Percentiles rank a stretch among this genome's conserved stretches.
phyloP scores from a whole-genome alignment of 176 grass and related monocot species.

The Leersia perrieri region DNA sequence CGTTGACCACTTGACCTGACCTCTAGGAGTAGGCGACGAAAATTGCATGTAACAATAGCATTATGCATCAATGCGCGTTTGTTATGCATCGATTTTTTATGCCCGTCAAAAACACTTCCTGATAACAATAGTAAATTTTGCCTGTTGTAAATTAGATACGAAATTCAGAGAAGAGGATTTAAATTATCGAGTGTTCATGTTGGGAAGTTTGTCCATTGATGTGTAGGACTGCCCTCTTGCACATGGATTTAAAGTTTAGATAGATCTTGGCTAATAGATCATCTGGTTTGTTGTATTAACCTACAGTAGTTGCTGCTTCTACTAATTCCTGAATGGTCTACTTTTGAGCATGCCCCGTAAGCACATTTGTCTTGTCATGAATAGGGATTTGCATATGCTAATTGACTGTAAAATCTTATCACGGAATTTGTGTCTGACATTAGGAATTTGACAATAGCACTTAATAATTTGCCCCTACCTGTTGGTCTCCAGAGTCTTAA shows the following conservation, averaged over 20 bases:
- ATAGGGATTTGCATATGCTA: background rate
- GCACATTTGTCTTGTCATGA: background rate
- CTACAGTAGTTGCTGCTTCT: background rate
- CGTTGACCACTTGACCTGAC: background rate
- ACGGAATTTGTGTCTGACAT: background rate
- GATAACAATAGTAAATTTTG: background rate
- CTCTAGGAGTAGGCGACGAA: background rate
- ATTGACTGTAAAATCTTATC: background rate
- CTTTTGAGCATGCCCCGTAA: background rate
- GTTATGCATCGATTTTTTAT: background rate
- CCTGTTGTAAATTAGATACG: background rate
- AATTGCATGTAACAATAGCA: background rate
- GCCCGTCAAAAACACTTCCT: background rate
- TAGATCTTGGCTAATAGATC: background rate
- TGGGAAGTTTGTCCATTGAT: background rate
- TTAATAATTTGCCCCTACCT: background rate
- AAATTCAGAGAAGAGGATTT: background rate
- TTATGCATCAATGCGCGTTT: background rate
- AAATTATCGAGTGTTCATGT: background rate
- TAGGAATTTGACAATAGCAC: background rate
- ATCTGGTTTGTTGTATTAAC: background rate
- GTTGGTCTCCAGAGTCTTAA: background rate
- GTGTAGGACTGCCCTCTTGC: too few species aligned
- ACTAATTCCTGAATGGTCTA: background rate
- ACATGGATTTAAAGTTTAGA: background rate